Evolutionary conservation across 2,329 filamentous ascomycete genomes (phyloP).

Genomic region (Ophiocordyceps camponoti-leonardi): DNA sequence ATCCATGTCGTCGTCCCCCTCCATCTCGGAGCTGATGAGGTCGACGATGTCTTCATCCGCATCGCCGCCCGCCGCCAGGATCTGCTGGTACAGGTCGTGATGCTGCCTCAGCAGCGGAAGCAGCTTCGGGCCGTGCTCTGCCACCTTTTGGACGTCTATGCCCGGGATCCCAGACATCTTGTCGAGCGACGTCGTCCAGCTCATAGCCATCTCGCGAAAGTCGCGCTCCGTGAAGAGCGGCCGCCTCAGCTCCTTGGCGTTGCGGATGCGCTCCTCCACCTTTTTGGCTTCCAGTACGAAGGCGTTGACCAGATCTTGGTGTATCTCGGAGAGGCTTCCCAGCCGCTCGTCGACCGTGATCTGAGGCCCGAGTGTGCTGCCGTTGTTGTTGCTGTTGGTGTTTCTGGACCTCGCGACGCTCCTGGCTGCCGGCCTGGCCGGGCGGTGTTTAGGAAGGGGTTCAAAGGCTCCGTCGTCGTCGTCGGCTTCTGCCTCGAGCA

Average conservation of each 20-base stretch:
- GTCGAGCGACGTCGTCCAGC: constrained; percentile 43
- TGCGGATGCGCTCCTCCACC: constrained; percentile 43
- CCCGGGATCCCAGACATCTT: constrained; percentile 46
- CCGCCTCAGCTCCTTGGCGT: constrained; percentile 35
- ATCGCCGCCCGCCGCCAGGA: constrained; percentile 21
- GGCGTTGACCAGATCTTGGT: constrained; percentile 42
- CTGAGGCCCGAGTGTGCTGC: constrained; percentile 27
- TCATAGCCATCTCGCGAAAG: constrained; percentile 56
- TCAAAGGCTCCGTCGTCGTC: constrained; percentile 20
- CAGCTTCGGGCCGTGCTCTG: constrained; percentile 42
- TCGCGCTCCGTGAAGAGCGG: constrained; percentile 52
- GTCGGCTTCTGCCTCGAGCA: constrained; percentile 16
- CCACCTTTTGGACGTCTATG: constrained; percentile 45
- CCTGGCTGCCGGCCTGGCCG: constrained; percentile 14
- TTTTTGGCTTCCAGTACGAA: constrained; percentile 48
- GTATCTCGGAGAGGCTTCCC: constrained; percentile 36
- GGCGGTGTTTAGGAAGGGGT: constrained; percentile 19
- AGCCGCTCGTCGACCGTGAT: constrained; percentile 40
- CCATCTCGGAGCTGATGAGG: constrained; percentile 30
- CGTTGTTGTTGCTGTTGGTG: constrained; percentile 6
- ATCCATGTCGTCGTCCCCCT: constrained; percentile 12
- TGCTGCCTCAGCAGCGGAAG: constrained; percentile 37
- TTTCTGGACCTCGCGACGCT: constrained; percentile 36
- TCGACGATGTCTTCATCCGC: constrained; percentile 30
- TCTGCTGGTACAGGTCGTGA: constrained; percentile 28